Evolutionary conservation across 129 eudicot species (phyloP), one percentile per base, ranked within the genome.

Genomic region (Helianthus annuus): DNA sequence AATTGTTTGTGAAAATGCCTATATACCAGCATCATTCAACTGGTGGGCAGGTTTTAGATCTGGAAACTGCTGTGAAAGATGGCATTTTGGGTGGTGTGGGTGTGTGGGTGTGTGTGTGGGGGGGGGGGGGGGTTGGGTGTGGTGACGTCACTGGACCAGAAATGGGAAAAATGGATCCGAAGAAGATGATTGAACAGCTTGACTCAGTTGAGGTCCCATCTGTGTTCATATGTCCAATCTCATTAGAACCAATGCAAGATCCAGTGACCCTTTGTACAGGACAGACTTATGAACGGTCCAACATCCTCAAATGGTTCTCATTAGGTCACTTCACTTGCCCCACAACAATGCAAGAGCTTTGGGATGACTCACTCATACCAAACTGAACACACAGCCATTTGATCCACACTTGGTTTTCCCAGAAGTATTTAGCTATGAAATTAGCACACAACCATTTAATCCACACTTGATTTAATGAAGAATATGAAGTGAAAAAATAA

Each of bases 321-420:
- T 27, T 59, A 29, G 65, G 65, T 5, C 65, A 59, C 65, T 59
- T 59, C 40, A 59, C 65, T 29, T 59, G 65, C 9, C 65, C 65
- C 65, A 59, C 65, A 5, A 59, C 65, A 59, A 59, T 59, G 65
- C 65, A 59, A 29, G 65, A 59, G 42, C 65, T 59, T 59, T 59
- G 65, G 65, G 65, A 59, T 12, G 44, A 59, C 44, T 29, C 65
- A 5, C 40, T 59, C 42, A 59, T 44, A 10, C 65, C 65, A 12
- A 59, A 59, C 3, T 59, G 44, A 32, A 59, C 65, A 59, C 42
- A 29, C 3, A 4, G 14, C 16, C 65, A 59, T 59, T 59, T 59
- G 15, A 59, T 59, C 10, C 42, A 59, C 8, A 59, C 65, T 13
- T 59, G 65, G 65, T 59, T 59, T 7, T 27, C 17, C 4, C 65